These are phyloP conservation scores for Trichoderma semiorbis DNA, from an alignment of 2,329 filamentous ascomycete species.

Conservation along the genomic window DNA sequence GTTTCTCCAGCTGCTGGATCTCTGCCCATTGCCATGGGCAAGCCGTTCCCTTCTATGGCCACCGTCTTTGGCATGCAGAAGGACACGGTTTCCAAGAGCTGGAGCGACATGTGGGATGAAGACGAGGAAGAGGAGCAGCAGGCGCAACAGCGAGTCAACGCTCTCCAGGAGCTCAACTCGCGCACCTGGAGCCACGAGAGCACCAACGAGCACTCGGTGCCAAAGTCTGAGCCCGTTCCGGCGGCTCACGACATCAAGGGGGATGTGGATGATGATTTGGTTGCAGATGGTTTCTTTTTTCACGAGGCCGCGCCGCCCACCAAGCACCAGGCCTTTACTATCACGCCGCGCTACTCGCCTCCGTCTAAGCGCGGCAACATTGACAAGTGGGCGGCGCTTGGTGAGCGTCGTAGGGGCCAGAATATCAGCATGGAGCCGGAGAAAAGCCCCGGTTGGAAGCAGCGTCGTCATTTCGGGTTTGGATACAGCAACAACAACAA, in stretches of 20 bases:
- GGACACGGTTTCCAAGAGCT: conserved; percentile 90
- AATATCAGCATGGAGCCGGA: conserved; percentile 48
- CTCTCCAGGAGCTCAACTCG: conserved; percentile 64
- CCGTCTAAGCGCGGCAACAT: conserved; percentile 59
- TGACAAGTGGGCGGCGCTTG: conserved; percentile 89
- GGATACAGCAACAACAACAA: conserved; percentile 44
- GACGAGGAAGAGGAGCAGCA: conserved; percentile 73
- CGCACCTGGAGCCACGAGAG: conserved; percentile 78
- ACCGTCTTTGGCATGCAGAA: conserved; percentile 75
- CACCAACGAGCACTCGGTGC: conserved; percentile 42
- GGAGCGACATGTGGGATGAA: conserved; percentile 98
- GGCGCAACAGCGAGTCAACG: conserved; percentile 45
- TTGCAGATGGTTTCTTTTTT: conserved; percentile 69
- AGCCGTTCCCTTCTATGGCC: conserved; percentile 71
- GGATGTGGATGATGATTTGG: conserved; percentile 61
- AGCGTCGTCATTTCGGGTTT: conserved; percentile 48
- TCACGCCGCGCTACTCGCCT: conserved; percentile 58
- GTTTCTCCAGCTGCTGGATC: conserved; percentile 63
- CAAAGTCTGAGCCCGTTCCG: conserved; percentile 22
- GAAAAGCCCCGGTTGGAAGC: conserved; percentile 48
- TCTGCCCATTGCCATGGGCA: conserved; percentile 74
- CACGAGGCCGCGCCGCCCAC: conserved; percentile 54
- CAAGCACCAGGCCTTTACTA: conserved; percentile 34
- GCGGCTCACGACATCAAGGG: conserved; percentile 37
- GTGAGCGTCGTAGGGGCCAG: conserved; percentile 74